Evolutionary conservation across 176 grass and related monocot genomes (phyloP), one percentile per base, ranked within the genome.

Genomic region (Luzula sylvatica): DNA sequence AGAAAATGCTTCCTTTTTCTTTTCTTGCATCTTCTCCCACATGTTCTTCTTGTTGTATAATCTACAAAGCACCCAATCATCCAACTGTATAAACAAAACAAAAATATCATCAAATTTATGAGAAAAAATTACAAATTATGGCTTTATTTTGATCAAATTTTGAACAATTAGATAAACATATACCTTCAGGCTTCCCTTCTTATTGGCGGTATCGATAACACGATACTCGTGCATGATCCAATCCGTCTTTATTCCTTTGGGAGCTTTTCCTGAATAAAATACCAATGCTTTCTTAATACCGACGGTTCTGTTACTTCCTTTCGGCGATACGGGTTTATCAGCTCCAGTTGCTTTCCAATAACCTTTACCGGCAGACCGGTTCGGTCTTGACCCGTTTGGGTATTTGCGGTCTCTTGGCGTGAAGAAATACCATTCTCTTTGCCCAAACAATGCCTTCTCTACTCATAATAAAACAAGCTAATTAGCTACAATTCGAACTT

Each of bases 181-280:
- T 61, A 87, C 83, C 70, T 71, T 87, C 28, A 94, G 73, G 11
- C 53, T 48, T 74, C 59, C 24, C 15, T 64, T 24, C 41, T 66
- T 83, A 26, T 63, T 63, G 25, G 39, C 65, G 0, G 65, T 50
- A 9, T 51, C 71, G 4, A 75, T 74, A 53, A 95, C 56, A 0
- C 88, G 46, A 56, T 87, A 95, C 58, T 95, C 88, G 0, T 95
- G 88, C 88, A 95, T 87, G 73, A 95, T 95, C 88, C 88, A 95
- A 4, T 95, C 83, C 0, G 88, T 95, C 69, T 95, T 95, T 0
- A 80, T 59, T 13, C 88, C 71, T 8, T 76, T 20, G 0, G 78
- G 65, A 3, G 88, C 74, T 69, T 87, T 87, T 0, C 88, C 82
- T 2, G 67, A 59, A 68, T 94, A 94, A 28, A 94, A 94, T 0